A percentile compares a stretch with the other conserved stretches of the same genome.
phyloP scores from a whole-genome alignment of 768 basidiomycete species.

The Solioccasus polychromus region DNA sequence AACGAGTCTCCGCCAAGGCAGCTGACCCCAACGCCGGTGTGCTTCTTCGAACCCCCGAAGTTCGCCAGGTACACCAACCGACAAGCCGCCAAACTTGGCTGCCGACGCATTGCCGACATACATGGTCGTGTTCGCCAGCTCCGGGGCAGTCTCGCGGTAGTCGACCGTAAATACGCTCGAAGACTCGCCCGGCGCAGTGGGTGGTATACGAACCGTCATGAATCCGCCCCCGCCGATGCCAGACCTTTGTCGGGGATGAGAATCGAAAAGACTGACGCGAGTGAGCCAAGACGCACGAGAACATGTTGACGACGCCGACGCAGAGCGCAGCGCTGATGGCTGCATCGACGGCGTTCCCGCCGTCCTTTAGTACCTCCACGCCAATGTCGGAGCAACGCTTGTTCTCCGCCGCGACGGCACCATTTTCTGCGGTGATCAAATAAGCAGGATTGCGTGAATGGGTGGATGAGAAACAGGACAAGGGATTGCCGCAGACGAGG shows the following conservation, averaged over 20 bases:
- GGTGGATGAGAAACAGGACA: background rate
- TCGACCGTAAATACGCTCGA: constrained; percentile 76
- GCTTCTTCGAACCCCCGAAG: constrained; percentile 83
- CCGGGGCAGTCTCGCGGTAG: constrained; percentile 87
- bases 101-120: constrained; percentile 52
- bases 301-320: constrained; percentile 83
- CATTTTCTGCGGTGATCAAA: constrained; percentile 61
- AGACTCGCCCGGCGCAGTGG: constrained; percentile 34
- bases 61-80: constrained; percentile 92
- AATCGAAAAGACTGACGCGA: too few relatives aligned
- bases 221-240: constrained; percentile 89
- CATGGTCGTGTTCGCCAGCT: constrained; percentile 72
- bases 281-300: constrained; percentile 60
- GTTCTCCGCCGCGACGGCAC: constrained; percentile 91
- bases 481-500: constrained; percentile 1
- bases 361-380: constrained; percentile 67
- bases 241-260: constrained; percentile 42
- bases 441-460: constrained; percentile 49
- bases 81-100: constrained; percentile 71
- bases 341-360: constrained; percentile 91
- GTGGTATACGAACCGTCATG: constrained; percentile 78
- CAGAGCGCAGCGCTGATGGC: constrained; percentile 80
- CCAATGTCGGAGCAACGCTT: constrained; percentile 83
- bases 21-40: constrained; percentile 74
- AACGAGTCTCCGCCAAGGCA: constrained; percentile 78